Base-by-base conservation (phyloP, 2,329 filamentous ascomycete species). In the Alternaria tenuissima region DNA sequence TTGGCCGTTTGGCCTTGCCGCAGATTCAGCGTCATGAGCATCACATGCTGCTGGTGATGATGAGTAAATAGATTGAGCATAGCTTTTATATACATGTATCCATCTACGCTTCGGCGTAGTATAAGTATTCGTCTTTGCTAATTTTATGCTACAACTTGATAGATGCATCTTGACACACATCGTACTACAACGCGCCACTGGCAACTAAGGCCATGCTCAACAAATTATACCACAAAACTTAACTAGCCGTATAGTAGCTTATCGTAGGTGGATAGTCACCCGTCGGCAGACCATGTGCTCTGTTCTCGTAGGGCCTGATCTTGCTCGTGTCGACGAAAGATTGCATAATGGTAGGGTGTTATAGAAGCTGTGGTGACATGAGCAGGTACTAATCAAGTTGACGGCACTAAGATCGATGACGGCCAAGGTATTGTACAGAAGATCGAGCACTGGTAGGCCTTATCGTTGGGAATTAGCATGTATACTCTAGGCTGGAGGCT, bases 1-100 rank as follows among this genome's bases (percentile, higher is more conserved):
- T n/a, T 34, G 28, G 36, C 44, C 18, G 36, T 18, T 11, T 22
- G 20, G 26, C 44, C 18, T 42, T 22, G 32, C 28, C n/a, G 32
- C 7, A 32, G 22, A 8, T 52, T 22, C 22, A 55, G 52, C 52
- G 32, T 47, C n/a, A 28, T 34, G 28, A 8, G 28, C 16, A 24
- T 32, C 24, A 20, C 32, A 36, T n/a, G 32, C n/a, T 49, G 46
- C 30, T 20, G 30, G 24, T 49, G 20, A 49, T 12, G 20, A n/a
- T 12, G 8, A 24, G 46, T 36, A 49, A 36, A 48, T 51, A 57
- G 34, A 52, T 14, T 52, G 48, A 26, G 34, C 32, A 52, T 39
- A 52, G 48, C 16, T 20, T 52, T 22, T 28, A 34, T 41, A 52
- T 52, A 38, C 26, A 41, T 20, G 36, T 14, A 52, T 30, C 7